A percentile compares a stretch with the other conserved stretches of the same genome.
Conservation (phyloP, 768 basidiomycete species). For the Grammothele lineata region DNA sequence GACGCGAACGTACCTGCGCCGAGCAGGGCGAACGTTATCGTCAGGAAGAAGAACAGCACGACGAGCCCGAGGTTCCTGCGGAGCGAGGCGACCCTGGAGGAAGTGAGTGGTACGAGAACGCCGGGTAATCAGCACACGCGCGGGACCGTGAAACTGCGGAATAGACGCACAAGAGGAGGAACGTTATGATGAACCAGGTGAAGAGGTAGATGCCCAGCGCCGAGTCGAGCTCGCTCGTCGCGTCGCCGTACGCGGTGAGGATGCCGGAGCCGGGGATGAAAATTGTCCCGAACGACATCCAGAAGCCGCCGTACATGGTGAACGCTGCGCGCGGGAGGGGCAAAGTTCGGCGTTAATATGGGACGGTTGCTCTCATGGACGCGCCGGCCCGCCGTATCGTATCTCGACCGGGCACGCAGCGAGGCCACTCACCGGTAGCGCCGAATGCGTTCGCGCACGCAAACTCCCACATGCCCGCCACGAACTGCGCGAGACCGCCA, state of each 20-base stretch:
- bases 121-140: not conserved
- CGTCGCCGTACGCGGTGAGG: slow-evolving; percentile 42
- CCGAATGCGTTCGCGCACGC: slow-evolving; percentile 62
- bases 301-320: slow-evolving; percentile 82
- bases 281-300: slow-evolving; percentile 78
- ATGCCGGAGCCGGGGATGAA: slow-evolving; percentile 70
- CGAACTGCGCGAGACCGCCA: slow-evolving; percentile 80
- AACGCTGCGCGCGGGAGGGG: slow-evolving; percentile 46
- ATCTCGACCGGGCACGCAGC: no score
- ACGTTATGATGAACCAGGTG: slow-evolving; percentile 71
- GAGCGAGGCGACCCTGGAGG: slow-evolving; percentile 42
- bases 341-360: slow-evolving; percentile 1
- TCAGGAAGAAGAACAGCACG: slow-evolving; percentile 49
- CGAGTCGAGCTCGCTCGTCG: slow-evolving; percentile 36
- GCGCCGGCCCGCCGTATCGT: no score
- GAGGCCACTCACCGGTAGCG: slow-evolving; percentile 59
- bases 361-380: no score
- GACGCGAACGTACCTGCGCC: slow-evolving; percentile 31
- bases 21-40: slow-evolving; percentile 48
- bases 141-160: no score
- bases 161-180: slow-evolving; percentile 51
- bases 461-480: slow-evolving; percentile 82
- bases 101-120: not conserved
- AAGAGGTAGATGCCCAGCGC: slow-evolving; percentile 75
- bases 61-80: slow-evolving; percentile 47